Percentiles rank a stretch among this genome's conserved stretches.
Conservation (phyloP, 2,329 filamentous ascomycete species). For the Exophiala spinifera region DNA sequence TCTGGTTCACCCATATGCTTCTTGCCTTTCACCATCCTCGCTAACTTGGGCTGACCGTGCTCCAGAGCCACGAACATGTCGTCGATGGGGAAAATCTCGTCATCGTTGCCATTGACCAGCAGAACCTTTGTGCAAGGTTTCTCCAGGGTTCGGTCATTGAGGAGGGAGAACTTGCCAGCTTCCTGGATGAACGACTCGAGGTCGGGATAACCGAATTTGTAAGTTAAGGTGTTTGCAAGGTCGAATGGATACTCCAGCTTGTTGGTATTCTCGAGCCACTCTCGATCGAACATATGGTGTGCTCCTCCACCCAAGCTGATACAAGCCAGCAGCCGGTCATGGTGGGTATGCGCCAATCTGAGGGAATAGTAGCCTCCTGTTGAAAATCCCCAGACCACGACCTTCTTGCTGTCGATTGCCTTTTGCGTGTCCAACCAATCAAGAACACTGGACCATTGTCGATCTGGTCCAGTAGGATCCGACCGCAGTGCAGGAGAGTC, state of each 20-base stretch:
- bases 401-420: conserved; percentile 47
- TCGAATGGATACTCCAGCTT: conserved; percentile 61
- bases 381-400: conserved; percentile 54
- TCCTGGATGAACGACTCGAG: conserved; percentile 49
- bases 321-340: conserved; percentile 49
- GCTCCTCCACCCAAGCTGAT: conserved; percentile 56
- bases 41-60: conserved; percentile 54
- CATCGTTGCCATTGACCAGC: conserved; percentile 57
- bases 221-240: conserved; percentile 49
- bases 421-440: conserved; percentile 52
- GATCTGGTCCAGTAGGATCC: conserved; percentile 57
- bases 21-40: conserved; percentile 55
- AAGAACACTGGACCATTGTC: conserved; percentile 53
- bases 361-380: conserved; percentile 61
- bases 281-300: conserved; percentile 56
- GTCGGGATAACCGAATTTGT: conserved; percentile 48
- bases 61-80: conserved; percentile 56
- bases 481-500: conserved; percentile 63
- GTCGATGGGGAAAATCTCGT: conserved; percentile 62
- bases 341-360: conserved; percentile 56
- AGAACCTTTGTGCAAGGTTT: conserved; percentile 49
- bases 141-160: conserved; percentile 55
- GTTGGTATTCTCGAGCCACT: conserved; percentile 55
- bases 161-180: conserved; percentile 51
- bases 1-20: conserved; percentile 68